Evolutionary conservation across 805 yeast species (phyloP), one percentile per base, ranked within the genome.

Genomic region (Tetrapisispora phaffii): DNA sequence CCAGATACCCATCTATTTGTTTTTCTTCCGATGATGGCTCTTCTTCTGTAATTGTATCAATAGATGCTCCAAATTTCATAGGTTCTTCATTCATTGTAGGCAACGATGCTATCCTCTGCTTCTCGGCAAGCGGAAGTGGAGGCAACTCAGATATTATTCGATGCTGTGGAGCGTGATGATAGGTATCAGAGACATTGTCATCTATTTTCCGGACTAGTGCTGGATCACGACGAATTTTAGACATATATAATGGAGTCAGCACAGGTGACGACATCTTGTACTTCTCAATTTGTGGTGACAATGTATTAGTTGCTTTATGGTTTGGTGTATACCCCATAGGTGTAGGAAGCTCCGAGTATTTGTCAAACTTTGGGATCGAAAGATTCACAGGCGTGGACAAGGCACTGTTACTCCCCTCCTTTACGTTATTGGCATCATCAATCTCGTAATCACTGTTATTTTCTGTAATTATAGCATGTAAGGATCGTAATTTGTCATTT

Each of bases 251-350:
- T 16, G 45, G 33, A 19, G 46, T 49, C 13, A 38, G 10, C 12
- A 45, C 21, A 8, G 59, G 59, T 17, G 59, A 56, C n/a, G 47
- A 42, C 8, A 24, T 17, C 10, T 28, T 38, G 4, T 26, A 10
- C 8, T 17, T 26, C 6, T 38, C 41, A 4, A 3, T 3, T 4
- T 8, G 15, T 9, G 41, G 41, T 17, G 41, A 38, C 16, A 31
- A 16, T 13, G 48, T 33, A 16, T 34, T 24, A 33, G 22, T 36
- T 8, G 44, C 44, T 8, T 63, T 60, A 7, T 56, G 48, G 19
- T 38, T 16, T 5, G 62, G 61, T 4, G 59, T 53, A 38, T 58
- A 60, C 2, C 53, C 47, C 58, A 60, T 55, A 31, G 67, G 67
- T 1, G 67, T 62, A 1, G 67, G 67, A 29, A 62, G 42, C 17